Percentiles rank a stretch among this genome's conserved stretches.
Conservation (phyloP, 306 rosid species). For the Pyrus betulifolia region DNA sequence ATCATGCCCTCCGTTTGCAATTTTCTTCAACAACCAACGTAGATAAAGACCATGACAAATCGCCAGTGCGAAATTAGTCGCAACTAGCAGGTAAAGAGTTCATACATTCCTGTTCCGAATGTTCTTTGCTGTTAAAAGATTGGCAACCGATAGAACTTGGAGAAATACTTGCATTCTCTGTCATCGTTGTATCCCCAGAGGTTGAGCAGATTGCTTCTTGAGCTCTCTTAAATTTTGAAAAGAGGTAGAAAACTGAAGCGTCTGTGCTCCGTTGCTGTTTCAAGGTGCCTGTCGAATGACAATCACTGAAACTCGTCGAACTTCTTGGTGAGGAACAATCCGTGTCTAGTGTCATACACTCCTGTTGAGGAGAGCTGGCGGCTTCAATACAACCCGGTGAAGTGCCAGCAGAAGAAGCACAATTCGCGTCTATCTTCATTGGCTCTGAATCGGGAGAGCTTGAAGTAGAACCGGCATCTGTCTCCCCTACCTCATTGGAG, state of each 20-base stretch:
- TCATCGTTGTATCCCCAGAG: slow-evolving; percentile 9
- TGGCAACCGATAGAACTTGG: slow-evolving; percentile 24
- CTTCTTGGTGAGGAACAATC: slow-evolving; percentile 26
- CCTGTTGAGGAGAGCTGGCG: slow-evolving; percentile 8
- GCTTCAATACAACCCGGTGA: slow-evolving; percentile 12
- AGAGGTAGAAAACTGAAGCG: slow-evolving; percentile 53
- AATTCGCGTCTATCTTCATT: slow-evolving; percentile 18
- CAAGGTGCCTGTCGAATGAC: slow-evolving; percentile 3
- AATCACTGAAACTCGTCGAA: background rate
- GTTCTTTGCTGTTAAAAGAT: slow-evolving; percentile 1
- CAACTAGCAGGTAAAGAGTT: slow-evolving; percentile 10
- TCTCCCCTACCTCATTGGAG: slow-evolving; percentile 13
- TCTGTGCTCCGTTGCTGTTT: slow-evolving; percentile 9
- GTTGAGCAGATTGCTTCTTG: slow-evolving; percentile 6
- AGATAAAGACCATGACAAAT: background rate
- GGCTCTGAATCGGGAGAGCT: slow-evolving; percentile 28
- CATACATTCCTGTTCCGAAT: slow-evolving; percentile 20
- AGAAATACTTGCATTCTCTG: slow-evolving; percentile 18
- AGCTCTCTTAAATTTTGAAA: slow-evolving; percentile 32
- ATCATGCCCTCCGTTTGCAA: background rate
- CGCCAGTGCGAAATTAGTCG: background rate
- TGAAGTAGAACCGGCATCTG: slow-evolving; percentile 20
- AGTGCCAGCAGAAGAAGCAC: slow-evolving; percentile 10
- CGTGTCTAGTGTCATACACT: slow-evolving; percentile 22
- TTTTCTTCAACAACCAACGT: background rate